Evolutionary conservation across 1,284 basidiomycete genomes (phyloP), one percentile per base, ranked within the genome.

Genomic region (Xerocomus minutiporus): DNA sequence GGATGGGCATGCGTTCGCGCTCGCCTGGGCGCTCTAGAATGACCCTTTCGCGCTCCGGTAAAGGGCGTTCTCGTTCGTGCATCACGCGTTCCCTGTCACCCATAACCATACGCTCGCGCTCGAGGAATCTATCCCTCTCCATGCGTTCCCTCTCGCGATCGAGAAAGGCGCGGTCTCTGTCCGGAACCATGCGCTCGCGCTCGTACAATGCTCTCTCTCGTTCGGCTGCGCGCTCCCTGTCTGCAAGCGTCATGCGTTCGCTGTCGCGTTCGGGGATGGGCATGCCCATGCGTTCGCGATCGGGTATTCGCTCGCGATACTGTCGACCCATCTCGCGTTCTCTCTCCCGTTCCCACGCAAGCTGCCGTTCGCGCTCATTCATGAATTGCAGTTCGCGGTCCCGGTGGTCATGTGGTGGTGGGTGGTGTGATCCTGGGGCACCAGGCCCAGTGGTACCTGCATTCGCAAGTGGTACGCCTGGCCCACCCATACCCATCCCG

Each of bases 311-410:
- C 28, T 70, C 65, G 34, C 58, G 59, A 41, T 62, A 59, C 31
- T 64, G 64, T 46, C 65, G 65, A 38, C 60, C 66, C 42, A 64
- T 57, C 31, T 66, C 65, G 46, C 63, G 59, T 26, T 65, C 61
- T 20, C 61, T 57, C 8, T 69, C 69, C 7, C 61, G 57, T 47
- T 70, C 67, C 59, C 65, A 61, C 1, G 54, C 56, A 5, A 66
- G 53, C 23, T 68, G 65, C 2, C 67, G 62, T 42, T 64, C 67
- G 25, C 57, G 64, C 1, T 61, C 67, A 43, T 46, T 63, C 54
- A 59, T 62, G 13, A 57, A 51, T 46, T 56, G 59, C 11, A 50
- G 43, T 31, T 59, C 66, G 48, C 59, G 63, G 13, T 65, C 66
- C 17, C 66, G 61, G 40, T 57, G 51, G 29, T 66, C 65, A 8